A percentile compares a stretch with the other conserved stretches of the same genome.
Evolutionary conservation across 1,139 yeast species (phyloP).

Genomic region (Candida dubliniensis): DNA sequence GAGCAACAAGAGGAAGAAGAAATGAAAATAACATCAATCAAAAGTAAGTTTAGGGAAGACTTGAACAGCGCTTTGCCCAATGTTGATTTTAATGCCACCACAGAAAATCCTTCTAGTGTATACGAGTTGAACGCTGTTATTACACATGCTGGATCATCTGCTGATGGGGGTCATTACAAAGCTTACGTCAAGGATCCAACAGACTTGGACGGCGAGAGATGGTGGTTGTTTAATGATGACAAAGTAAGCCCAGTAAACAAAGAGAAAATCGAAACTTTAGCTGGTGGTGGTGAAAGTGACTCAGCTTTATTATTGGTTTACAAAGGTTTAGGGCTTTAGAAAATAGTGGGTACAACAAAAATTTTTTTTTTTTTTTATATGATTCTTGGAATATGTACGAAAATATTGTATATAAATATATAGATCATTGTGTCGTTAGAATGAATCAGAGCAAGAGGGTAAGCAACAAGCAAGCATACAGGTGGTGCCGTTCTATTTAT

Average conservation of each 20-base stretch:
- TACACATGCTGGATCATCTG: slow-evolving; percentile 93
- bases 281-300: slow-evolving; percentile 98
- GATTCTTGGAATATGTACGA: background rate
- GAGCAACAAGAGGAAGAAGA: slow-evolving; percentile 51
- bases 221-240: slow-evolving; percentile 97
- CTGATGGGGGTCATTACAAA: slow-evolving; percentile 97
- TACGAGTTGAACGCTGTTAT: slow-evolving; percentile 82
- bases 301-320: slow-evolving; percentile 87
- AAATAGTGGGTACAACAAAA: slow-evolving; percentile 10
- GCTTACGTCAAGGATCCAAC: slow-evolving; percentile 74
- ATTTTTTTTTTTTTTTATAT: background rate
- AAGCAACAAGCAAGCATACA: too few relatives aligned
- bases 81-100: slow-evolving; percentile 37
- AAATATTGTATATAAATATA: slow-evolving; percentile 2
- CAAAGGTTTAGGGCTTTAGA: slow-evolving; percentile 62
- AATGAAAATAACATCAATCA: slow-evolving; percentile 46
- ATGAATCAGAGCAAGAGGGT: too few relatives aligned
- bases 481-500: slow-evolving; percentile 5
- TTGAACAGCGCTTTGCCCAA: slow-evolving; percentile 39
- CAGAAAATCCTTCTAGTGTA: slow-evolving; percentile 85
- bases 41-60: slow-evolving; percentile 46
- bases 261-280: slow-evolving; percentile 77
- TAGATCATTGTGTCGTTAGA: background rate
- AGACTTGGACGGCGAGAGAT: slow-evolving; percentile 64
- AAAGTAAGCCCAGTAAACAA: slow-evolving; percentile 75